These are phyloP conservation scores for Fusarium tuaranense DNA, from an alignment of 2,329 filamentous ascomycete species.

Conservation along the genomic window DNA sequence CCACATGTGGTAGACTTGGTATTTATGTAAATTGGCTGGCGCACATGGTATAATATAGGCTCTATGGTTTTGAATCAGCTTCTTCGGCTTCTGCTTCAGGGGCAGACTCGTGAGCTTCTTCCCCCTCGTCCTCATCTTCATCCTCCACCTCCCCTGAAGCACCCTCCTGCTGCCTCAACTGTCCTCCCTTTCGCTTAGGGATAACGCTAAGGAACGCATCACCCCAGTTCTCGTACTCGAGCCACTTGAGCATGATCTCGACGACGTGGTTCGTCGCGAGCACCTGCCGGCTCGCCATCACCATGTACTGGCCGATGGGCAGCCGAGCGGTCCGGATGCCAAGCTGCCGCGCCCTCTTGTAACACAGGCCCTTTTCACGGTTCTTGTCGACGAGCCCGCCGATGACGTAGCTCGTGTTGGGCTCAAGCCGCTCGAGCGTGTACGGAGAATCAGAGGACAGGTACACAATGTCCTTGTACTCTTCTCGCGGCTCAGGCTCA, in stretches of 20 bases:
- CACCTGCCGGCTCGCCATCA: constrained; percentile 88
- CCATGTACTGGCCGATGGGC: constrained; percentile 94
- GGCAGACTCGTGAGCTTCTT: constrained; percentile 7
- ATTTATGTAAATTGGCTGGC: constrained; percentile 36
- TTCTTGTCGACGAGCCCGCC: constrained; percentile 97
- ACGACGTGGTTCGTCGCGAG: constrained; percentile 95
- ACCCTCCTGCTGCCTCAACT: constrained; percentile 62
- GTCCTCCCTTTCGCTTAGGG: constrained; percentile 88
- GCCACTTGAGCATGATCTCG: constrained; percentile 95
- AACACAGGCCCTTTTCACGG: constrained; percentile 93
- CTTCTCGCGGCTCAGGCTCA: constrained; percentile 47
- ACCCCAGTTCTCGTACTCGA: constrained; percentile 92
- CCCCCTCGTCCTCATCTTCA: constrained; percentile 43
- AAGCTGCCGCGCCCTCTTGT: constrained; percentile 79
- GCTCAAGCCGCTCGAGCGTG: constrained; percentile 84
- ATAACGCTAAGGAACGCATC: constrained; percentile 89
- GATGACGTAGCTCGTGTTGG: constrained; percentile 91
- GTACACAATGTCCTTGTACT: constrained; percentile 75
- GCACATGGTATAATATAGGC: constrained; percentile 31
- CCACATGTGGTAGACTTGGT: constrained; percentile 32
- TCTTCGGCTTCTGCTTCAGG: constrained; percentile 11
- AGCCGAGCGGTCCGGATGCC: constrained; percentile 90
- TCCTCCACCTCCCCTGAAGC: constrained; percentile 33
- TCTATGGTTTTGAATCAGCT: constrained; percentile 23
- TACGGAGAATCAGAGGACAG: constrained; percentile 92